A percentile compares a stretch with the other conserved stretches of the same genome.
Conservation (phyloP, 2,329 filamentous ascomycete species). For the Hypoxylon sp. region DNA sequence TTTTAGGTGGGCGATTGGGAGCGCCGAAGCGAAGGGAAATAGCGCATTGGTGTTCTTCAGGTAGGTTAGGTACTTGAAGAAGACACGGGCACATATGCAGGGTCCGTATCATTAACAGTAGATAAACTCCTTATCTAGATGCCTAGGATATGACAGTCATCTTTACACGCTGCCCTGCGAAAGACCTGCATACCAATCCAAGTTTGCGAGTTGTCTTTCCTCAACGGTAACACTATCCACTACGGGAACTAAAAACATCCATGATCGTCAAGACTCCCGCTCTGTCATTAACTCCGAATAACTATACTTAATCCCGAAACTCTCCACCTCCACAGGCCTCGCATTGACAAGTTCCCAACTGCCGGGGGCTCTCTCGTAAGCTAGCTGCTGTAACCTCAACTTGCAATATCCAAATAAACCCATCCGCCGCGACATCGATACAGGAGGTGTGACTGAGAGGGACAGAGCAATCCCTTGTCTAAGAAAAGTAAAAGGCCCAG, state of each 20-base stretch:
- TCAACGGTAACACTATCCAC: neutral
- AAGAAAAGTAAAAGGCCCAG: slow-evolving; percentile 27
- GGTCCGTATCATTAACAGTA: neutral
- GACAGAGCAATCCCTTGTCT: slow-evolving; percentile 1
- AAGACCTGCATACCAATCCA: neutral
- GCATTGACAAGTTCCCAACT: slow-evolving; percentile 12
- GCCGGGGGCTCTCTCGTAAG: slow-evolving; percentile 11
- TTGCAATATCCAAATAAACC: slow-evolving; percentile 12
- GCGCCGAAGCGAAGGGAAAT: slow-evolving; percentile 17
- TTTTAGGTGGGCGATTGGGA: slow-evolving; percentile 8
- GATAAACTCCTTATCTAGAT: neutral
- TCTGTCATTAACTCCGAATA: slow-evolving; percentile 34
- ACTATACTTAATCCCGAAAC: slow-evolving; percentile 20
- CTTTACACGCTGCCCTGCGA: neutral
- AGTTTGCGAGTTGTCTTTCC: neutral
- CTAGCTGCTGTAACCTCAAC: slow-evolving; percentile 26
- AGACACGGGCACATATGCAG: neutral
- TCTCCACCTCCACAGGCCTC: slow-evolving; percentile 14
- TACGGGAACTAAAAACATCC: slow-evolving; percentile 1
- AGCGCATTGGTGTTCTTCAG: slow-evolving; percentile 8
- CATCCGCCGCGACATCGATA: slow-evolving; percentile 5
- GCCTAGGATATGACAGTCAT: neutral
- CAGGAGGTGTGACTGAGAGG: neutral
- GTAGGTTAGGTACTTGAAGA: neutral
- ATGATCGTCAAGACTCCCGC: slow-evolving; percentile 4